Conservation (phyloP, 495 filamentous ascomycete genomes). For the Penicillium manginii region DNA sequence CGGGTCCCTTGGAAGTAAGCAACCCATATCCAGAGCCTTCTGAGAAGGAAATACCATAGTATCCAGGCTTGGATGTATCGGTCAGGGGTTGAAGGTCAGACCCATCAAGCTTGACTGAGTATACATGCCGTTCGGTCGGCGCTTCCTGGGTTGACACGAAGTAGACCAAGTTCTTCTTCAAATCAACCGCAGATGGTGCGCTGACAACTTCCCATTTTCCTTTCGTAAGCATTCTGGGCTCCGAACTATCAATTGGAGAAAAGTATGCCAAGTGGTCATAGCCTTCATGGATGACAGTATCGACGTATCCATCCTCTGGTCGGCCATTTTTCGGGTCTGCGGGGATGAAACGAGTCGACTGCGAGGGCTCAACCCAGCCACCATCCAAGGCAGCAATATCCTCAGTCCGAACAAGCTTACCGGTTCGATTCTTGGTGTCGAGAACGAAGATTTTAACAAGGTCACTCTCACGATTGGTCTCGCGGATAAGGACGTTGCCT, state of each 20-base stretch:
- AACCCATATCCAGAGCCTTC: constrained; percentile 78
- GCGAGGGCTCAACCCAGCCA: constrained; percentile 95
- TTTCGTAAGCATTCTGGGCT: constrained; percentile 82
- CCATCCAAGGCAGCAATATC: constrained; percentile 85
- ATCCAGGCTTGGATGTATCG: constrained; percentile 77
- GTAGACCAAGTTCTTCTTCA: constrained; percentile 83
- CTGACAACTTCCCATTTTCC: constrained; percentile 93
- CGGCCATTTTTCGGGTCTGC: constrained; percentile 79
- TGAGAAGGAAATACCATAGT: constrained; percentile 86
- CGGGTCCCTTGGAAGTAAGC: constrained; percentile 80
- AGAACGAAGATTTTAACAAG: constrained; percentile 82
- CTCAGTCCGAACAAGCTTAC: constrained; percentile 74
- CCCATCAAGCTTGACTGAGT: constrained; percentile 85
- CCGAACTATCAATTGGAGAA: constrained; percentile 79
- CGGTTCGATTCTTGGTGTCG: constrained; percentile 74
- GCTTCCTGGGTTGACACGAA: constrained; percentile 86
- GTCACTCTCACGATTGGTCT: constrained; percentile 95
- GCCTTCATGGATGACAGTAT: constrained; percentile 84
- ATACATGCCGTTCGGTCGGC: constrained; percentile 87
- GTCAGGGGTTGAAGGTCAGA: constrained; percentile 69
- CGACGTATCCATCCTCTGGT: constrained; percentile 84
- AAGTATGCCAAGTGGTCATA: constrained; percentile 95
- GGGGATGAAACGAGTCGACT: constrained; percentile 84
- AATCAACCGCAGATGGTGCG: constrained; percentile 85
- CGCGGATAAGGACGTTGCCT: constrained; percentile 78